A percentile compares a stretch with the other conserved stretches of the same genome.
Conservation (phyloP, 306 rosid genomes). For the Carpinus viminea region DNA sequence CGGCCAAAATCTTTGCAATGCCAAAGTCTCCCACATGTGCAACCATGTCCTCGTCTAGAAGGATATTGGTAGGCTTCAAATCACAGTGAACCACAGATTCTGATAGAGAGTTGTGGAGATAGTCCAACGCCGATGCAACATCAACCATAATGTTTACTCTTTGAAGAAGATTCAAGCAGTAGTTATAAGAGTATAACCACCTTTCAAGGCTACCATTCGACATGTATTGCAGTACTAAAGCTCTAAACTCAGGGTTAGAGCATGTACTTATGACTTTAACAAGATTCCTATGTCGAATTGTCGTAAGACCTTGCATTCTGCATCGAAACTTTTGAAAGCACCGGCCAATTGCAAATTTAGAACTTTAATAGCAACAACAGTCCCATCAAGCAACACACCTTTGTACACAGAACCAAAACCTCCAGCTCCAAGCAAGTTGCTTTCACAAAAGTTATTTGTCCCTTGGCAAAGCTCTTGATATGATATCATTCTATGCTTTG, state of each 20-base stretch:
- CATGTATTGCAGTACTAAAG: background rate
- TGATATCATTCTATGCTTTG: background rate
- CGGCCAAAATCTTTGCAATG: too few relatives aligned
- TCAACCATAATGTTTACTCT: background rate
- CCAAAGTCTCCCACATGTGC: too few relatives aligned
- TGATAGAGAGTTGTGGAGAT: background rate
- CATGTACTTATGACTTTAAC: background rate
- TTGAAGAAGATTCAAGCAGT: background rate
- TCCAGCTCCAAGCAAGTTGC: background rate
- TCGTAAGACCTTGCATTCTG: background rate
- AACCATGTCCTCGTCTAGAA: too few relatives aligned
- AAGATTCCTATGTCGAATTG: background rate
- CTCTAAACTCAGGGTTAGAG: background rate
- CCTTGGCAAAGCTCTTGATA: background rate
- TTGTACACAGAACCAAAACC: background rate
- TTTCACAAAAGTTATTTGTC: background rate
- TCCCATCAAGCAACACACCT: background rate
- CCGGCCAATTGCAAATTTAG: background rate
- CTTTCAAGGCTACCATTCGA: background rate
- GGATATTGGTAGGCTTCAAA: too few relatives aligned
- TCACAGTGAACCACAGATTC: too few relatives aligned
- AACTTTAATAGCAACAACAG: background rate
- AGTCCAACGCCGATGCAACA: background rate
- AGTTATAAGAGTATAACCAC: background rate
- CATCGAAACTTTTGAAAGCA: slow-evolving; percentile 1